Conservation (phyloP, 2,329 filamentous ascomycete genomes). For the Botrytis cinerea region DNA sequence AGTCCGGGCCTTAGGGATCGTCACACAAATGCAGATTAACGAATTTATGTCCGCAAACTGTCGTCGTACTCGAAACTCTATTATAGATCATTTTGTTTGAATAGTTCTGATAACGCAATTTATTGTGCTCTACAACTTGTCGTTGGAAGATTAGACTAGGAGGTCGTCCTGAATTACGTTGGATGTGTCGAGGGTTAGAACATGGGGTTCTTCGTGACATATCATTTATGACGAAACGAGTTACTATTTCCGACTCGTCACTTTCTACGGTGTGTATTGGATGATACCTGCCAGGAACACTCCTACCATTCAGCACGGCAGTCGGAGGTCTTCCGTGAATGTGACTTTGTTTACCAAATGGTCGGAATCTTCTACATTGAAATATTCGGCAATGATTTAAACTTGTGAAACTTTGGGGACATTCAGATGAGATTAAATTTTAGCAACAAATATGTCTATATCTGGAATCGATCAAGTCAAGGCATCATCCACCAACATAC, state of each 20-base stretch:
- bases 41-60: background rate
- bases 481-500: background rate
- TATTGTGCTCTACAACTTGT: background rate
- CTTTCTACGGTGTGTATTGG: background rate
- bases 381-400: background rate
- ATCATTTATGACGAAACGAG: background rate
- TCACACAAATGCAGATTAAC: background rate
- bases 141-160: background rate
- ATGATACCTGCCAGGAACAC: background rate
- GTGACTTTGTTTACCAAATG: slow-evolving; percentile 2
- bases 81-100: background rate
- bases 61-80: background rate
- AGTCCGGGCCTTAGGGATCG: background rate
- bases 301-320: background rate
- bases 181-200: background rate
- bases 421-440: background rate
- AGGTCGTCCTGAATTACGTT: background rate
- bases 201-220: background rate
- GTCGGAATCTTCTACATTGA: background rate
- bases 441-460: background rate
- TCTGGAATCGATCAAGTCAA: background rate
- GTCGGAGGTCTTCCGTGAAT: background rate
- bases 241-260: background rate
- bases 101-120: background rate
- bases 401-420: background rate